Evolutionary conservation across 768 basidiomycete species (phyloP).

Genomic region (Clavulina sp.): DNA sequence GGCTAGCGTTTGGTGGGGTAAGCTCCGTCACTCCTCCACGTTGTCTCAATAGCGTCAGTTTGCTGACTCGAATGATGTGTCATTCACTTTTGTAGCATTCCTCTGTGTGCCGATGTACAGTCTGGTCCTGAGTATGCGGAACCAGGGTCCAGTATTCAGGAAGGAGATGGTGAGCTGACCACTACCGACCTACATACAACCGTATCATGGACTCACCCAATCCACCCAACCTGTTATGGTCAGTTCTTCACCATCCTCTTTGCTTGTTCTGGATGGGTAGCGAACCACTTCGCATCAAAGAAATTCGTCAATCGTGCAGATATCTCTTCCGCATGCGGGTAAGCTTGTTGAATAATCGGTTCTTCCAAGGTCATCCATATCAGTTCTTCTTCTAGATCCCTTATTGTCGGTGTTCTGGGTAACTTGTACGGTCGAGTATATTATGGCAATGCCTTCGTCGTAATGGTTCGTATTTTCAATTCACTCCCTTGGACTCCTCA

Average conservation of each 20-base stretch:
- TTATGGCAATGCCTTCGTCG: constrained; percentile 57
- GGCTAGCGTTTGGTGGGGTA: constrained; percentile 57
- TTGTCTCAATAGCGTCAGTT: too few species aligned
- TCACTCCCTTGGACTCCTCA: background rate
- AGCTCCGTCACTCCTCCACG: constrained; percentile 13
- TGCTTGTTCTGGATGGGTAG: constrained; percentile 56
- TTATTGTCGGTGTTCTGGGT: constrained; percentile 63
- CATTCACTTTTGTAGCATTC: constrained; percentile 46
- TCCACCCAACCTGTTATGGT: too few species aligned
- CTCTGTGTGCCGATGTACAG: constrained; percentile 55
- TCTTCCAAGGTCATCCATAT: background rate
- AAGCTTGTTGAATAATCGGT: constrained; percentile 10
- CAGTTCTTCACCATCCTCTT: constrained; percentile 39
- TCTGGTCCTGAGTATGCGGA: constrained; percentile 44
- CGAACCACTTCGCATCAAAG: constrained; percentile 48
- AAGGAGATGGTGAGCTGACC: constrained; percentile 37
- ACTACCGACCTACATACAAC: too few species aligned
- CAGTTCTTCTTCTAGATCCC: constrained; percentile 33
- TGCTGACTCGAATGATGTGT: too few species aligned
- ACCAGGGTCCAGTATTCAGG: constrained; percentile 39
- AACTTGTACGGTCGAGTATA: constrained; percentile 65
- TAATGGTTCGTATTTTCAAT: constrained; percentile 39
- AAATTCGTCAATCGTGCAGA: constrained; percentile 54
- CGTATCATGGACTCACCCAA: too few species aligned
- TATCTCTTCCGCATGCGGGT: constrained; percentile 63